Evolutionary conservation across 768 basidiomycete genomes (phyloP).

Genomic region (Coprinopsis cinerea): DNA sequence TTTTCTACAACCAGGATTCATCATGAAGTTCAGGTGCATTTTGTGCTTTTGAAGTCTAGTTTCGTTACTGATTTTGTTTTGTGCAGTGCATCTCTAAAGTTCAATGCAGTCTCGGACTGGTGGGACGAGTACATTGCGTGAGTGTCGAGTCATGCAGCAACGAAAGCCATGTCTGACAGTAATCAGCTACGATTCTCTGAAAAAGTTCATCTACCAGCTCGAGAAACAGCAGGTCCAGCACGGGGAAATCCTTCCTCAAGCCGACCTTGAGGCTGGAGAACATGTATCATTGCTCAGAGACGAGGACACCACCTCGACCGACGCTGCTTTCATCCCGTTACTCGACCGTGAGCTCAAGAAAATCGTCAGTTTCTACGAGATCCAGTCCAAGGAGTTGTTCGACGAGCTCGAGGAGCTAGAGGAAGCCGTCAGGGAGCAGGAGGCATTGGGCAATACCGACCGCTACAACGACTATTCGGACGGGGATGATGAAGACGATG

Average conservation of each 20-base stretch:
- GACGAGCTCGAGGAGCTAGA: conserved; percentile 56
- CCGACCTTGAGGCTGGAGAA: conserved; percentile 65
- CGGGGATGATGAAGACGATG: conserved; percentile 51
- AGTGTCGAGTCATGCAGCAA: conserved; percentile 22
- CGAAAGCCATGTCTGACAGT: not conserved
- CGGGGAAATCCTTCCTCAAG: conserved; percentile 18
- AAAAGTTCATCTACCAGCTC: conserved; percentile 80
- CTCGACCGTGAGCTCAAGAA: conserved; percentile 82
- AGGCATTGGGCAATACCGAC: conserved; percentile 49
- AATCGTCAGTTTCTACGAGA: conserved; percentile 71
- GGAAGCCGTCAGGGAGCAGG: conserved; percentile 50
- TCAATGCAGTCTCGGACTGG: conserved; percentile 90
- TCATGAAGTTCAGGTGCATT: conserved; percentile 59
- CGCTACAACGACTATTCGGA: conserved; percentile 59
- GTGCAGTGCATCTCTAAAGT: conserved; percentile 74
- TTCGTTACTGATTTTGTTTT: not conserved
- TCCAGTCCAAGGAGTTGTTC: conserved; percentile 67
- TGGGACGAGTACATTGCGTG: conserved; percentile 89
- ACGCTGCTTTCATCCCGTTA: conserved; percentile 62
- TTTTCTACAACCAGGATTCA: conserved; percentile 19
- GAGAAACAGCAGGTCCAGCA: conserved; percentile 67
- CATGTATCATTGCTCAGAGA: conserved; percentile 47
- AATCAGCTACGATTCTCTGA: conserved; percentile 77
- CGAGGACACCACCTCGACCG: conserved; percentile 32
- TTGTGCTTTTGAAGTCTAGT: not conserved